phyloP scores from a whole-genome alignment of 768 basidiomycete genomes.

The Daedaleopsis nitida region DNA sequence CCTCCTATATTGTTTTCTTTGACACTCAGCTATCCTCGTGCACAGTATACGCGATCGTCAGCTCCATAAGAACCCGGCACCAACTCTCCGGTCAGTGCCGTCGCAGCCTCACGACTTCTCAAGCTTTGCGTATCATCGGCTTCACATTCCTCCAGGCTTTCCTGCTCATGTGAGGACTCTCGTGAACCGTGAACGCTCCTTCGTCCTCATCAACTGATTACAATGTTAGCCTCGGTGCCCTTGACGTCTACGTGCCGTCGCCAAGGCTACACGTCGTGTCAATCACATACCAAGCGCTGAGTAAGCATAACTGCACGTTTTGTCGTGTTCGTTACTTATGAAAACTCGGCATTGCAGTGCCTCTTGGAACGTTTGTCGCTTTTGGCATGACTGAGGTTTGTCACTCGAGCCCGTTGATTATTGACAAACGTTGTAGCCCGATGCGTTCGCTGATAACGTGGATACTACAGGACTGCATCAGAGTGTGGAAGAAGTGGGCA shows the following conservation, averaged over 20 bases:
- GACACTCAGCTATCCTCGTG: background rate
- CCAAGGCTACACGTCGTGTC: background rate
- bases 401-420: background rate
- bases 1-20: background rate
- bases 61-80: constrained; percentile 1
- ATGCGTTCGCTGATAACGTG: background rate
- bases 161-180: constrained; percentile 7
- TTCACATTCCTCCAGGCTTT: constrained; percentile 14
- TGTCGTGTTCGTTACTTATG: background rate
- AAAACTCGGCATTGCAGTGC: constrained; percentile 12
- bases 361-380: constrained; percentile 20
- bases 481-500: background rate
- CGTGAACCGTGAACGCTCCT: background rate
- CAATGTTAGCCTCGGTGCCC: background rate
- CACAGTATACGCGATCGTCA: constrained; percentile 9
- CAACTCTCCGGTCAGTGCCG: background rate
- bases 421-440: background rate
- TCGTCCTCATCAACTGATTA: background rate
- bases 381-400: constrained; percentile 5
- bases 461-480: background rate
- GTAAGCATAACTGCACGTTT: background rate
- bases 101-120: background rate
- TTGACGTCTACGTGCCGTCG: constrained; percentile 1
- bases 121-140: constrained; percentile 4
- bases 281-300: constrained; percentile 3